Base-by-base conservation (phyloP, 495 filamentous ascomycete genomes). In the Apiosordaria backusii region DNA sequence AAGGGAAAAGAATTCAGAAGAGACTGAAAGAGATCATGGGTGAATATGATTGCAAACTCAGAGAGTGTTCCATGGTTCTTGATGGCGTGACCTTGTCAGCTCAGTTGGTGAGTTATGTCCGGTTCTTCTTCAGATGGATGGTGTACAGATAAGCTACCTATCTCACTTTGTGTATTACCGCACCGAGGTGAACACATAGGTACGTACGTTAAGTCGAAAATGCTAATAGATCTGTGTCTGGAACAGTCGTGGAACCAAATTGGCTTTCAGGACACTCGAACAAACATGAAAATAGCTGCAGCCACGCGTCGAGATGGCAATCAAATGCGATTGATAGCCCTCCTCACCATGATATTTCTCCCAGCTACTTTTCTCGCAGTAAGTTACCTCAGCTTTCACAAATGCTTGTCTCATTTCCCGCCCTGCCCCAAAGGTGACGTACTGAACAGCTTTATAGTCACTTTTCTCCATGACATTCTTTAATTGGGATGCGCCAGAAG, bases 1-100 rank as follows among this genome's bases (percentile, higher is more conserved):
- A 45, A 10, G 64, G 64, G 9, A 18, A 57, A 15, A 59, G 58
- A 19, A 61, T 61, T 4, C 64, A 66, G 13, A 63, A 64, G 25
- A 55, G 66, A 16, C 57, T 68, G 2, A 27, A 19, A n/a, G 57
- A 61, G n/a, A 64, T 68, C 9, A 40, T 70, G 1, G 74, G 71
- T 16, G 75, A 78, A 50, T 78, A 77, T 62, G 72, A 74, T n/a
- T 72, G 75, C 4, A 77, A 75, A 66, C 72, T 75, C 25, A 64
- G 72, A 65, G 77, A 79, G 24, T 79, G 77, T 55, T 74, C 74
- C 9, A 76, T 77, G 73, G 65, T 74, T 10, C 67, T 79, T 6
- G 77, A 79, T 18, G 76, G 76, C 5, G 76, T 79, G 72, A 70
- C 73, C 24, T 72, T 79, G 71, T 71, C 77, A 52, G 77, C 77